Base-by-base conservation (phyloP, 2,329 filamentous ascomycete species). In the Ophiostoma sp. region DNA sequence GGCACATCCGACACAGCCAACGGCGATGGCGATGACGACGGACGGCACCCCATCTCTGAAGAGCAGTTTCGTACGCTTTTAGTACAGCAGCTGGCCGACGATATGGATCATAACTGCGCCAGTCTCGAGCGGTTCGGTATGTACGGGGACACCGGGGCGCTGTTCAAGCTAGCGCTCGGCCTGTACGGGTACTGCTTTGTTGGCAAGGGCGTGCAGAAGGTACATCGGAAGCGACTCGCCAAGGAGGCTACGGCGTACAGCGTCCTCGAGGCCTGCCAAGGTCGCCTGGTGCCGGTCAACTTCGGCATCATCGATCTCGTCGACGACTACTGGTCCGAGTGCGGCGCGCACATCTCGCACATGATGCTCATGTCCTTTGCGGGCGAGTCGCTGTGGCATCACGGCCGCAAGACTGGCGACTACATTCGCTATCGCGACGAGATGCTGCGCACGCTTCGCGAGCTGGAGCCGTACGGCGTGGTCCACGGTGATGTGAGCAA, bases 281-380 rank as follows among this genome's bases (percentile, higher is more conserved):
- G 41, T 15, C 41, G 41, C 10, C 17, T 48, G 17, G 41, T 48
- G 41, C 41, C 41, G 10, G 41, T 48, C 17, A 48, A 48, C 7
- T 11, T 48, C 4, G 41, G 41, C 10, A 20, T 48, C 41, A 48
- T 48, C 13, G 41, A 48, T 6, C 41, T 48, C 4, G 41, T 15
- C 7, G 41, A 60, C 5, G 54, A 60, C 6, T 35, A 64, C 54
- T 60, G 54, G 54, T 27, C 54, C 54, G 54, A 60, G 17, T 60
- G 54, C 13, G 54, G 54, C 54, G 54, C 54, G n/a, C 54, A 60
- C 54, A 60, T 60, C 27, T 23, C 54, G n/a, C 2, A 60, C 54
- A 31, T 60, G n/a, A 60, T 60, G 54, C 54, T 60, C 31, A n/a
- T 65, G 62, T 36, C 62, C 27, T 36, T n/a, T 36, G 31, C 62